Base-by-base conservation (phyloP, 192 early-diverging fungal genomes). In the Funneliformis geosporum region DNA sequence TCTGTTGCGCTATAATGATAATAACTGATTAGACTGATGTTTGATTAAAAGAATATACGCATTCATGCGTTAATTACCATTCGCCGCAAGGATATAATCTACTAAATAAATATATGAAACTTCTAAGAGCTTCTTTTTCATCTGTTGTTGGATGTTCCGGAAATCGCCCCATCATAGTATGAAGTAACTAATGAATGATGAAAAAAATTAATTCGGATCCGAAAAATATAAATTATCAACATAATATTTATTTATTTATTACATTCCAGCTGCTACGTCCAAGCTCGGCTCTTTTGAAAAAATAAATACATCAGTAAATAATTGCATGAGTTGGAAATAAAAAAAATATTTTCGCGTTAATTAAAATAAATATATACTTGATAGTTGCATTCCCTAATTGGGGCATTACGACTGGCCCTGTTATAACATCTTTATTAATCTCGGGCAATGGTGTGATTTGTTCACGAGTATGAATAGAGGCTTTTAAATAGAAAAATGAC, bases 61-160 rank as follows among this genome's bases (percentile, higher is more conserved):
- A 42, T 43, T 18, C 4, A 25, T 55, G 33, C 18, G 18, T 16
- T 11, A 82, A 79, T 73, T 86, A 93, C 92, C 94, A 99, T 87
- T 98, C 96, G 62, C 97, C 97, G 80, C 97, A 99, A 16, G 97
- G 97, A 83, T 99, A 99, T 33, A 99, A 83, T 80, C 94, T 84
- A 2, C 93, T 93, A 66, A 98, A 89, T 40, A 96, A 81, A 75
- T 88, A 91, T 75, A 99, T 87, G 82, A 94, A 99, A 76, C 93
- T 92, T 55, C 84, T 88, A 66, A 97, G 83, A 0, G 95, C 92
- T 40, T 87, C 82, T 76, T 92, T 83, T 84, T 99, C 96, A 46
- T 93, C 92, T 23, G 73, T 43, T 2, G 89, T 92, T 18, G 97
- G 97, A 18, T 92, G 84, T 50, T 89, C 76, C 8, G 97, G 97